Conservation (phyloP, 176 grass and related monocot genomes). For the Triticum aestivum region DNA sequence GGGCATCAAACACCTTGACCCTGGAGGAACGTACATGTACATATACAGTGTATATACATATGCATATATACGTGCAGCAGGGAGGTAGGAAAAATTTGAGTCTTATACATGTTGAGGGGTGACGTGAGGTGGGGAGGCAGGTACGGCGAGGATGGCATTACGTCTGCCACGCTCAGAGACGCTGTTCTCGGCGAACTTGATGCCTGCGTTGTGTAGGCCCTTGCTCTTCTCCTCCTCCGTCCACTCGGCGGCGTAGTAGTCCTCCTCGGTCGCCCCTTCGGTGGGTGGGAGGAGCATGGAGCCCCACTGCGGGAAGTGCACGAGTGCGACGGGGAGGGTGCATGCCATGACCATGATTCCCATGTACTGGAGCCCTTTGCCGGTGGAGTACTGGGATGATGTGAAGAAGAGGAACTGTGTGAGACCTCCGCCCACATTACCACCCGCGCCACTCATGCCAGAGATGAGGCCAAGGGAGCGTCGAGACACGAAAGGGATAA, state of each 20-base stretch:
- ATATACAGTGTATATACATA: not conserved
- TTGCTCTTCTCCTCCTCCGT: not conserved
- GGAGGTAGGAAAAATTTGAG: not conserved
- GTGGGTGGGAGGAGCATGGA: not conserved
- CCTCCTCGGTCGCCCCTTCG: not conserved
- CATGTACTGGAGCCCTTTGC: not conserved
- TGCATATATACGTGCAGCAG: not conserved
- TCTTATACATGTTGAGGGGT: not conserved
- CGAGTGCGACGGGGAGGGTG: not conserved
- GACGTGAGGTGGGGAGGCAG: not conserved
- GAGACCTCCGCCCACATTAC: not conserved
- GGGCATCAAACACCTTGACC: not conserved
- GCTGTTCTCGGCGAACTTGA: not conserved
- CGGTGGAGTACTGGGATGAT: not conserved
- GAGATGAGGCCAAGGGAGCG: not conserved
- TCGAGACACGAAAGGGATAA: slow-evolving; percentile 79
- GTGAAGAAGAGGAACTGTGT: not conserved
- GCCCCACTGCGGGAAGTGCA: not conserved
- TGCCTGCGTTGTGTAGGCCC: not conserved
- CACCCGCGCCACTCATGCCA: not conserved
- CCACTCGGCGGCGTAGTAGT: not conserved
- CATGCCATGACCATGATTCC: not conserved
- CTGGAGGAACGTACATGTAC: not conserved
- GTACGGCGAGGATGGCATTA: not conserved
- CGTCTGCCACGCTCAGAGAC: not conserved